Conservation (phyloP, 345 rosid genomes). For the Excoecaria agallocha region DNA sequence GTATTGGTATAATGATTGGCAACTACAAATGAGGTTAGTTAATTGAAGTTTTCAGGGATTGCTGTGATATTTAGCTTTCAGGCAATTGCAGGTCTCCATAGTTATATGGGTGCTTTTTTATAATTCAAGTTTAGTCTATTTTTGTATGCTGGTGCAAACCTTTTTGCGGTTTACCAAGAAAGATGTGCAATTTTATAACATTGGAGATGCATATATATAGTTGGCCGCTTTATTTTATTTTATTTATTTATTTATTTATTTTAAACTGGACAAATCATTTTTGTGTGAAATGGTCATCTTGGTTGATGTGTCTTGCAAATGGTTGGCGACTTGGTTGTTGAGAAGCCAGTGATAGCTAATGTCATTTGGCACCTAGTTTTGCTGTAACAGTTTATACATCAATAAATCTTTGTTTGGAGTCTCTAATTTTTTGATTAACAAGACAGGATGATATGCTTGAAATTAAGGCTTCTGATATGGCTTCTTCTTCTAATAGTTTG, state of each 20-base stretch:
- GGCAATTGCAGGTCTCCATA: not conserved
- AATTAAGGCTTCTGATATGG: not conserved
- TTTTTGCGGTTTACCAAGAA: not conserved
- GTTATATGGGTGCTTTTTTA: not conserved
- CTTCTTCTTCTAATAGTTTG: conserved; percentile 5
- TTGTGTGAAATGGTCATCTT: not conserved
- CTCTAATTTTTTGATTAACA: not conserved
- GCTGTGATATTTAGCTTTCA: not conserved
- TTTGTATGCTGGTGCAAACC: not conserved
- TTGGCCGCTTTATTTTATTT: no score
- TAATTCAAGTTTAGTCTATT: not conserved
- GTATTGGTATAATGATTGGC: no score
- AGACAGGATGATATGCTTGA: not conserved
- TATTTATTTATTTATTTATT: no score
- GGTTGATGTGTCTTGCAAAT: not conserved
- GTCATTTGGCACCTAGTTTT: not conserved
- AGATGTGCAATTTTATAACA: not conserved
- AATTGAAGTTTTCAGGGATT: not conserved
- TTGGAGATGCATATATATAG: not conserved
- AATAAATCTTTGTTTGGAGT: not conserved
- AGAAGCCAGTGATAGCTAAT: conserved; percentile 1
- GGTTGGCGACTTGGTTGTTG: conserved; percentile 3
- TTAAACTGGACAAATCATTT: not conserved
- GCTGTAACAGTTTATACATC: not conserved
- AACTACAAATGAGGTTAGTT: no score